Evolutionary conservation across 23 red algal genomes (phyloP).

Genomic region (Gracilaria caudata): DNA sequence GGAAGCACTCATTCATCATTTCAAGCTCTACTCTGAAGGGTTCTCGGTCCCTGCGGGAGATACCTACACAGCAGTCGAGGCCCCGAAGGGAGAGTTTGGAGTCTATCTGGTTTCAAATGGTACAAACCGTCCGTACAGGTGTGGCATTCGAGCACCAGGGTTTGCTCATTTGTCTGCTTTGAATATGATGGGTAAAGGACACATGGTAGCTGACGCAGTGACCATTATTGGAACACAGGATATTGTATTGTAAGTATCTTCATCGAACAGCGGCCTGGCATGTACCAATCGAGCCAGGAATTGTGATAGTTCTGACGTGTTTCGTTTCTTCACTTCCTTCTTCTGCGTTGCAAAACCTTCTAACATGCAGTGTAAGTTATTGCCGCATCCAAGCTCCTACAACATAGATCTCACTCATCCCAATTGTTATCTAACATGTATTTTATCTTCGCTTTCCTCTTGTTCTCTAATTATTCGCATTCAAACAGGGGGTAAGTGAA

Average conservation of each 20-base stretch:
- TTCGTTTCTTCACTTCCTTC: not conserved
- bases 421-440: not conserved
- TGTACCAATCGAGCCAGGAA: not conserved
- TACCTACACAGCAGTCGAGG: conserved; percentile 94
- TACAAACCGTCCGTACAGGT: conserved; percentile 97
- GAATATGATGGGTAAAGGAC: conserved; percentile 95
- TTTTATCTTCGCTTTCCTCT: not conserved
- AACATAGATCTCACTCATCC: too few species aligned
- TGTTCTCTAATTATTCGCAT: not conserved
- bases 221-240: conserved; percentile 98
- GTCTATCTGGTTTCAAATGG: conserved; percentile 95
- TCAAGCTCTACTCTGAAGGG: conserved; percentile 98
- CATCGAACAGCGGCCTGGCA: not conserved
- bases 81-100: conserved; percentile 99
- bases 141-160: conserved; percentile 93
- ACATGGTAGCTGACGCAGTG: conserved; percentile 98
- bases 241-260: conserved; percentile 87
- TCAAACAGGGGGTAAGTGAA: conserved; percentile 29
- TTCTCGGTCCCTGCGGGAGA: conserved; percentile 94
- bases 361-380: conserved; percentile 21
- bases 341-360: not conserved
- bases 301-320: not conserved
- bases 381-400: not conserved
- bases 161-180: conserved; percentile 95
- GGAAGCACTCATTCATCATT: conserved; percentile 99